Percentiles rank a stretch among this genome's conserved stretches.
phyloP scores from a whole-genome alignment of 1,139 yeast genomes.

The Saccharomyces hybrid region DNA sequence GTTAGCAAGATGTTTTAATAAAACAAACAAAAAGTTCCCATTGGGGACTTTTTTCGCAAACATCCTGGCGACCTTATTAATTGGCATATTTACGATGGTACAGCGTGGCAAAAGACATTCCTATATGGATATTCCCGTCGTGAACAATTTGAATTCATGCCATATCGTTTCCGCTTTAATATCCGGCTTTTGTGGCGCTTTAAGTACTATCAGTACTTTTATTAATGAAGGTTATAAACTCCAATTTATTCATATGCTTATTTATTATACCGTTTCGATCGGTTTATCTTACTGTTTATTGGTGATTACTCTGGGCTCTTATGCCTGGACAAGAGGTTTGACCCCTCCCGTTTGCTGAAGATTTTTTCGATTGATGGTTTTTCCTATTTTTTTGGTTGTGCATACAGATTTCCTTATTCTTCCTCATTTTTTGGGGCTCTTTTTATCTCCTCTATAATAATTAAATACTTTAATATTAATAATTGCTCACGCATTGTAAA shows the following conservation, averaged over 20 bases:
- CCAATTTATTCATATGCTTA: background rate
- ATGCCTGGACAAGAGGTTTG: background rate
- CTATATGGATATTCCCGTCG: conserved; percentile 25
- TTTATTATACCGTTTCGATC: background rate
- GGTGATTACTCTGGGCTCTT: background rate
- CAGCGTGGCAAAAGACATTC: conserved; percentile 37
- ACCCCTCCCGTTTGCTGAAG: background rate
- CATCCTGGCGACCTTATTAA: conserved; percentile 46
- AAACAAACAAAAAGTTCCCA: conserved; percentile 41
- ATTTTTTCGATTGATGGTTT: background rate
- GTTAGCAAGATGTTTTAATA: conserved; percentile 45
- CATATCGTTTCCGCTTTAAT: conserved; percentile 44
- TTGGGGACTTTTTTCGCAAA: conserved; percentile 74
- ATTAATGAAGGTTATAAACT: background rate
- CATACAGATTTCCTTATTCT: background rate
- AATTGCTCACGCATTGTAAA: background rate
- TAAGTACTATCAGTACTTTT: background rate
- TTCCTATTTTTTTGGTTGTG: background rate
- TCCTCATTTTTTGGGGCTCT: background rate
- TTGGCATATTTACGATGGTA: conserved; percentile 50
- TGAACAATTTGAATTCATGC: conserved; percentile 37
- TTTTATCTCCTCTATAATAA: background rate
- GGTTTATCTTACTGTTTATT: background rate
- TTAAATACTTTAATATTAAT: background rate
- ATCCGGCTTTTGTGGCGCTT: background rate